Percentiles rank a stretch among this genome's conserved stretches.
Evolutionary conservation across 441 rosid species (phyloP).

Genomic region (Arabidopsis lyrata): DNA sequence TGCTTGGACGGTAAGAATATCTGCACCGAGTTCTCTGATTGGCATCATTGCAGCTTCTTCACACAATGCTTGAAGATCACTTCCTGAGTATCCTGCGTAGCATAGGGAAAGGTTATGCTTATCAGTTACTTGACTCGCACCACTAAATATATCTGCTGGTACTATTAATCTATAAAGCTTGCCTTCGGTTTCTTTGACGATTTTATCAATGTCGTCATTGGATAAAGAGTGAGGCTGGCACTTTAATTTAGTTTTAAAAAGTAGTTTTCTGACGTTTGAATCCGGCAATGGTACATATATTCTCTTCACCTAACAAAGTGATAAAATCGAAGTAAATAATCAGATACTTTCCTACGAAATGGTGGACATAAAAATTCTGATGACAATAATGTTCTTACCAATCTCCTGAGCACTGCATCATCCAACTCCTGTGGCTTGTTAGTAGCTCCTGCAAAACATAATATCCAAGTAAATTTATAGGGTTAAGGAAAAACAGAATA

Average conservation of each 20-base stretch:
- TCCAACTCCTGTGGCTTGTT: conserved; percentile 97
- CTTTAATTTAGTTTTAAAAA: conserved; percentile 74
- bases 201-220: conserved; percentile 73
- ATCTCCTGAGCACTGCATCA: conserved; percentile 93
- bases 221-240: conserved; percentile 83
- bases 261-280: conserved; percentile 73
- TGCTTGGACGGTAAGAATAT: conserved; percentile 78
- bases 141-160: background rate
- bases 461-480: conserved; percentile 20
- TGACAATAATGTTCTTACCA: conserved; percentile 56
- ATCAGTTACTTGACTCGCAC: conserved; percentile 1
- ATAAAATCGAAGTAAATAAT: background rate
- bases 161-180: conserved; percentile 34
- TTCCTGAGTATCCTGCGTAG: conserved; percentile 93
- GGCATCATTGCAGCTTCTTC: conserved; percentile 99
- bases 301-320: conserved; percentile 74
- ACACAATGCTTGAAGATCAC: conserved; percentile 94
- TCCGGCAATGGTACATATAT: conserved; percentile 90
- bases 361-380: conserved; percentile 8
- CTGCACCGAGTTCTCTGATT: conserved; percentile 87
- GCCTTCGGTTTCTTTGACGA: conserved; percentile 88
- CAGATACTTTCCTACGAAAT: background rate
- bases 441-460: conserved; percentile 77
- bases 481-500: background rate
- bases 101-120: conserved; percentile 17